A percentile compares a stretch with the other conserved stretches of the same genome.
phyloP scores from a whole-genome alignment of 2,329 filamentous ascomycete species.

The Endothia cerciana region DNA sequence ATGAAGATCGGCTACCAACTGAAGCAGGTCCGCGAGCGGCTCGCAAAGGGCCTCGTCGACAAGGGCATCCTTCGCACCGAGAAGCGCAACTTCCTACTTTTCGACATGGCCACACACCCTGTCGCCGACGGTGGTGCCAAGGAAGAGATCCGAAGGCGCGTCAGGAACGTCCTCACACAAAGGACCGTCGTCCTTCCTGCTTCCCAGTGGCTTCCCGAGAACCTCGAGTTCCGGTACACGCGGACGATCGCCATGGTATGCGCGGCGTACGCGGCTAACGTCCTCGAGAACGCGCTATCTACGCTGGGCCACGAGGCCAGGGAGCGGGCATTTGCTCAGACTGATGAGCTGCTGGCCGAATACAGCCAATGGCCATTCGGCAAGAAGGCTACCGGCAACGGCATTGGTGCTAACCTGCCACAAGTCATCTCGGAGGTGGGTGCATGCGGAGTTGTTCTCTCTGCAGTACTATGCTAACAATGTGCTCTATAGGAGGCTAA shows the following conservation, averaged over 20 bases:
- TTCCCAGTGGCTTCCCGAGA: constrained; percentile 89
- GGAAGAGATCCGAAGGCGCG: constrained; percentile 92
- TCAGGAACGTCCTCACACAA: constrained; percentile 89
- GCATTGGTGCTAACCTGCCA: constrained; percentile 90
- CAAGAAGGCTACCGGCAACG: constrained; percentile 75
- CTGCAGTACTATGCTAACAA: neutral
- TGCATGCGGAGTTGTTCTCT: constrained; percentile 1
- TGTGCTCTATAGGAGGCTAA: constrained; percentile 67
- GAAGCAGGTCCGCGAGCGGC: constrained; percentile 96
- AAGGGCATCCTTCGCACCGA: constrained; percentile 98
- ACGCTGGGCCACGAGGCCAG: constrained; percentile 92
- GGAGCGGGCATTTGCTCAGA: constrained; percentile 94
- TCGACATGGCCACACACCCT: constrained; percentile 99
- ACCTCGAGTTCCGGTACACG: constrained; percentile 90
- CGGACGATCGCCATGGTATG: constrained; percentile 96
- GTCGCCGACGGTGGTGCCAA: constrained; percentile 96
- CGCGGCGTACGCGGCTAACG: constrained; percentile 96
- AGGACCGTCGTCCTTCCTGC: constrained; percentile 88
- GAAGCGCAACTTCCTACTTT: constrained; percentile 98
- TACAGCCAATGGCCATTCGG: constrained; percentile 98
- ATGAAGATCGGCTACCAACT: constrained; percentile 99
- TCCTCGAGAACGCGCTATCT: constrained; percentile 95
- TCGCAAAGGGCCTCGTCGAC: constrained; percentile 96
- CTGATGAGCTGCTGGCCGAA: constrained; percentile 91
- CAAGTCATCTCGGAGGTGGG: constrained; percentile 77